phyloP scores from a whole-genome alignment of 2,329 filamentous ascomycete species.

The Chrysoporthe deuterocubensis region DNA sequence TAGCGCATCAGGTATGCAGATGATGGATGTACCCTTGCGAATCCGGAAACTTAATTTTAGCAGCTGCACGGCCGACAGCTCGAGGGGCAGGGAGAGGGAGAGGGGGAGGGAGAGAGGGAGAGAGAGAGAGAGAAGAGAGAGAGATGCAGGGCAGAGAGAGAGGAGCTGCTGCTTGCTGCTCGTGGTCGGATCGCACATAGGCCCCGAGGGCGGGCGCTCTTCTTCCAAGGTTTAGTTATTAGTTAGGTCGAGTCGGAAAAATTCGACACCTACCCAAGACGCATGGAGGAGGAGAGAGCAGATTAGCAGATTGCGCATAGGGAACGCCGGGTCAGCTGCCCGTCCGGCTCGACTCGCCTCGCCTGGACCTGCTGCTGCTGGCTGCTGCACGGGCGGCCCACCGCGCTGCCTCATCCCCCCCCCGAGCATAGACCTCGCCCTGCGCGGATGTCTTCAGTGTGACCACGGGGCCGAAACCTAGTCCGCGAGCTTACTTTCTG shows the following conservation, averaged over 20 bases:
- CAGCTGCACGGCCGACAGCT: neutral
- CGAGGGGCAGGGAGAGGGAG: too few species aligned
- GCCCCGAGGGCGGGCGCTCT: neutral
- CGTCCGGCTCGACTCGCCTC: too few species aligned
- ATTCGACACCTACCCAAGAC: neutral
- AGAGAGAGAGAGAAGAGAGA: neutral
- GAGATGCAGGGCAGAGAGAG: neutral
- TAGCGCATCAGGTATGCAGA: neutral
- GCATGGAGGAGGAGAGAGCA: neutral
- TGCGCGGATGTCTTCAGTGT: too few species aligned
- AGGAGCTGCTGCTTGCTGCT: neutral
- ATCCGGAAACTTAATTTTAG: neutral
- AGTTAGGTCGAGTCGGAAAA: neutral
- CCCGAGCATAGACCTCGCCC: too few species aligned
- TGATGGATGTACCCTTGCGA: neutral
- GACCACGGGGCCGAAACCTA: too few species aligned
- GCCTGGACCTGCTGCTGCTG: too few species aligned
- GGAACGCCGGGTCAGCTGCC: too few species aligned
- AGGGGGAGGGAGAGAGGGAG: neutral
- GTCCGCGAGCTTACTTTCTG: neutral
- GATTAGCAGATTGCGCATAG: neutral
- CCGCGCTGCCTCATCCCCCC: too few species aligned
- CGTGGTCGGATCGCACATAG: neutral
- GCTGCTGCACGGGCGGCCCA: too few species aligned
- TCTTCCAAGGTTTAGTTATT: neutral